Evolutionary conservation across 495 filamentous ascomycete species (phyloP), one percentile per base, ranked within the genome.

Genomic region (Aspergillus homomorphus): DNA sequence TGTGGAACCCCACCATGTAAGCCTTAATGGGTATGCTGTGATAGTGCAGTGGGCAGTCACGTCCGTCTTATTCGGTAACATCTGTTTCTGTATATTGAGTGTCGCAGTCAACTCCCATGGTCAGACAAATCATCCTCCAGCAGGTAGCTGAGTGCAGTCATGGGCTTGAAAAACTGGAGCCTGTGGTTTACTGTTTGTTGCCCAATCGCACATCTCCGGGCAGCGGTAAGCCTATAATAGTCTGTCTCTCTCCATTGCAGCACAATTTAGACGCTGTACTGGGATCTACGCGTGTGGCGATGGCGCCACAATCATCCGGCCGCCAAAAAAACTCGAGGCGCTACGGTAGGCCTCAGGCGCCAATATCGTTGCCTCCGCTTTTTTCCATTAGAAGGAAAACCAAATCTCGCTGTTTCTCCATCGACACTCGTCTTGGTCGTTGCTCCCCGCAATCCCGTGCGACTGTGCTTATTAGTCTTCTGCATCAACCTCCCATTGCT

Each of bases 341-440:
- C 53, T 44, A 51, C 30, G 41, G 21, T 41, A 24, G 49, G 22
- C 58, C 59, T 64, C 59, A 63, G 56, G 64, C 57, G 57, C 57
- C 48, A 57, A 51, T 57, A 28, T 53, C 51, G 50, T 62, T 51
- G 46, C 59, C 60, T 62, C 65, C 65, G 59, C 62, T 64, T 64
- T 63, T 62, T 58, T 43, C 57, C 59, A 38, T 53, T 58, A 58
- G 14, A 19, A 58, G 50, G 53, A 62, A 62, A 62, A 62, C 60
- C 59, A 50, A 61, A 62, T 62, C 56, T 65, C 50, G 38, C 63
- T 54, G 44, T 54, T 62, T 62, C 61, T 68, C 63, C 59, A 65
- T 68, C 60, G 61, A 60, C 58, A 57, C 15, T 51, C 21, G 23
- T 26, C 46, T 21, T 62, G 26, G 45, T 58, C 53, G 45, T 52